Conservation (phyloP, 179 eudicot species). For the Actinidia chinensis region DNA sequence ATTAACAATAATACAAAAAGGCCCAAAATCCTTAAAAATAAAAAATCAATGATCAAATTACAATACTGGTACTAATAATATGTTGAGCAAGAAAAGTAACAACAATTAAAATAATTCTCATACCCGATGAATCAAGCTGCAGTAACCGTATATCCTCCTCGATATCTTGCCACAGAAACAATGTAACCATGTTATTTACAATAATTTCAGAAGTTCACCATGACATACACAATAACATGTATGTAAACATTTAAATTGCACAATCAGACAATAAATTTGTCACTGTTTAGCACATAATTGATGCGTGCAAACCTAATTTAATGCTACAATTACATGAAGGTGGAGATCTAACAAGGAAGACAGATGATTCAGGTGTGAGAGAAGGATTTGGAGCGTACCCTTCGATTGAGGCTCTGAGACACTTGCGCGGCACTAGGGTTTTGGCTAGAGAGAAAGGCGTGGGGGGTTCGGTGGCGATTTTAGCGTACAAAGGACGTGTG, state of each 20-base stretch:
- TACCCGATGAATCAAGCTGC: constrained; percentile 95
- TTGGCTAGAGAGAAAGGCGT: background rate
- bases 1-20: background rate
- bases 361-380: background rate
- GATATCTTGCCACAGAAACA: constrained; percentile 40
- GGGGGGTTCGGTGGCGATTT: background rate
- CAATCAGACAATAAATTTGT: background rate
- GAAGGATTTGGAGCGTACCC: background rate
- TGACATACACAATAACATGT: background rate
- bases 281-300: too few species aligned
- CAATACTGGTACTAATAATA: background rate
- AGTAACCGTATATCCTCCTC: constrained; percentile 76
- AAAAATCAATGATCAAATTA: background rate
- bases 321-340: background rate
- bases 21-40: too few species aligned
- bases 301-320: too few species aligned
- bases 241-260: background rate
- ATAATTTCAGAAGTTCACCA: background rate
- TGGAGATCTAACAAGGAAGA: too few species aligned
- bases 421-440: constrained; percentile 7
- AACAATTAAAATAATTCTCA: background rate
- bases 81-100: background rate
- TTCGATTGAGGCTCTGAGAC: constrained; percentile 2
- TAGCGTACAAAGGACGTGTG: background rate
- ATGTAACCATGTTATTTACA: background rate